Conservation (phyloP, 352 stramenopile species). For the Pythium sukuiense region DNA sequence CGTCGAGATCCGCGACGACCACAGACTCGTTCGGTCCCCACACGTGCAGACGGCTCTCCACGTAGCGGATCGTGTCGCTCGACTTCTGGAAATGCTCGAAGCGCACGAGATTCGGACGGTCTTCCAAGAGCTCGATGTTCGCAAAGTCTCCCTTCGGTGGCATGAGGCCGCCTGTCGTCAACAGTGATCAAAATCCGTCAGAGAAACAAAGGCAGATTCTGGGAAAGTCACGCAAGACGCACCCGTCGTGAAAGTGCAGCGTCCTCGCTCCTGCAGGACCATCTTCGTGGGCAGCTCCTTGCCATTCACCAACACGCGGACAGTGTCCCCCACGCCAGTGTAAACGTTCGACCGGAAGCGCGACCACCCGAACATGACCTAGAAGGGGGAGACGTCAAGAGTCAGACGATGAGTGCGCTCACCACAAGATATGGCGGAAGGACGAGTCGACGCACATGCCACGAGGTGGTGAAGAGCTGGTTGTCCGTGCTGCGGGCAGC, state of each 20-base stretch:
- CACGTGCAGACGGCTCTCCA: slow-evolving; percentile 73
- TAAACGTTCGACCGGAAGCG: slow-evolving; percentile 59
- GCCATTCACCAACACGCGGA: slow-evolving; percentile 76
- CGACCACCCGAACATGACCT: slow-evolving; percentile 73
- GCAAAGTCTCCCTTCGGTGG: slow-evolving; percentile 55
- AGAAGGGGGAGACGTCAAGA: neutral
- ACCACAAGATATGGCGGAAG: neutral
- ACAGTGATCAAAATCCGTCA: neutral
- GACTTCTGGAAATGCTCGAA: slow-evolving; percentile 80
- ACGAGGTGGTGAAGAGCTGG: slow-evolving; percentile 67
- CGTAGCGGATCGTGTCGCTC: slow-evolving; percentile 67
- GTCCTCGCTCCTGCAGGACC: slow-evolving; percentile 63
- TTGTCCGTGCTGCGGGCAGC: slow-evolving; percentile 61
- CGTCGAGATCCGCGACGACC: slow-evolving; percentile 82
- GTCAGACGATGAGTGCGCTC: too few relatives aligned
- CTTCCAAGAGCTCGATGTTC: slow-evolving; percentile 60
- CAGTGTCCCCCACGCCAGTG: slow-evolving; percentile 67
- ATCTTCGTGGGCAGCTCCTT: slow-evolving; percentile 78
- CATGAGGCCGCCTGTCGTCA: slow-evolving; percentile 41
- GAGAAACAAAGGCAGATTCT: neutral
- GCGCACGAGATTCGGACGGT: slow-evolving; percentile 61
- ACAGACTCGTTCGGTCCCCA: slow-evolving; percentile 80
- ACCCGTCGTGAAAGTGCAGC: slow-evolving; percentile 70
- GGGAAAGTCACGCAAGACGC: slow-evolving; percentile 1
- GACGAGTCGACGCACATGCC: slow-evolving; percentile 46